These are phyloP conservation scores for Senecio squalidus DNA, from an alignment of 140 eudicot genomes.

Conservation along the genomic window DNA sequence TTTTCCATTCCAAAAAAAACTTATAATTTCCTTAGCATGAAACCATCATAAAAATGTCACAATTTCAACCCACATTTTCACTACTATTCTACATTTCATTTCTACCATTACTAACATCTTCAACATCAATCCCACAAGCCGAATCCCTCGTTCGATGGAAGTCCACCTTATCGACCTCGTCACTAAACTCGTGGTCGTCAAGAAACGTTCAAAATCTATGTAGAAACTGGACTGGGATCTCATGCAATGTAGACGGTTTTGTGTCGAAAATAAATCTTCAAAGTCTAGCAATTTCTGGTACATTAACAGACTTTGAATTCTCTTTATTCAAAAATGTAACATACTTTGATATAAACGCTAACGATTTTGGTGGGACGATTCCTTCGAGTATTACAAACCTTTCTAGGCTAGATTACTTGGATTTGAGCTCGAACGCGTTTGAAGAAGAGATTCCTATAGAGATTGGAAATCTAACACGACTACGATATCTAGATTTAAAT, in stretches of 20 bases:
- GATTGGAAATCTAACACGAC: constrained; percentile 39
- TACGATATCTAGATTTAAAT: constrained; percentile 32
- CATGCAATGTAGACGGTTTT: constrained; percentile 30
- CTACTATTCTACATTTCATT: constrained; percentile 22
- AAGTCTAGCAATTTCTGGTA: constrained; percentile 30
- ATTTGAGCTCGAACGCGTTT: constrained; percentile 44
- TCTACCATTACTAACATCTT: constrained; percentile 32
- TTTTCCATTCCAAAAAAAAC: background rate
- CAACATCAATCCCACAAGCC: constrained; percentile 68
- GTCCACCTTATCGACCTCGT: constrained; percentile 35
- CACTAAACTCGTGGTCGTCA: constrained; percentile 59
- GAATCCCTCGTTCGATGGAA: constrained; percentile 73
- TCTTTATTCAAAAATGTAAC: constrained; percentile 48
- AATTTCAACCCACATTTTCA: constrained; percentile 7
- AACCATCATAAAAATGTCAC: constrained; percentile 24
- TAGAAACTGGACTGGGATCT: constrained; percentile 57
- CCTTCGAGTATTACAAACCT: constrained; percentile 52
- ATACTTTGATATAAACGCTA: constrained; percentile 32
- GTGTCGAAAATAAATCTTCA: constrained; percentile 33
- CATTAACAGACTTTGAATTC: constrained; percentile 38
- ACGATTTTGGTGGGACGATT: constrained; percentile 35
- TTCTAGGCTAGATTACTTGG: constrained; percentile 44
- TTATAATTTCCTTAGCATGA: constrained; percentile 11
- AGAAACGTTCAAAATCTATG: constrained; percentile 37
- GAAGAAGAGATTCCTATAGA: constrained; percentile 35